Base-by-base conservation (phyloP, 225 moss, liverwort and hornwort genomes). In the Neckera pumila region DNA sequence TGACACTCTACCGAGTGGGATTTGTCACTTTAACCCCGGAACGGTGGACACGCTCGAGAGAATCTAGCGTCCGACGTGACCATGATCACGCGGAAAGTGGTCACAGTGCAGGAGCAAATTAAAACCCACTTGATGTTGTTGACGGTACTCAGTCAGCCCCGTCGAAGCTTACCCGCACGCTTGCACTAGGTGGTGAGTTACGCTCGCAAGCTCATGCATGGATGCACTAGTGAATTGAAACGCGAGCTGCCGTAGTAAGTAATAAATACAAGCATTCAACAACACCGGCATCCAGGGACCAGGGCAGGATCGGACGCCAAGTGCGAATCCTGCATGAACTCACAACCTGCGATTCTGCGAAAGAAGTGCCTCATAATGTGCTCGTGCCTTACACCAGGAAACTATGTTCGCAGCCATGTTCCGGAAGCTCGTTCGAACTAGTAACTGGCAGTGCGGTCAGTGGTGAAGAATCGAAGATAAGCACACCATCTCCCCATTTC, bases 11-110 rank as follows among this genome's bases (percentile, higher is more conserved):
- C 83, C 85, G 45, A n/a, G 63, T n/a, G 64, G 25, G 65, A 86
- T 36, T 85, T 17, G 87, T 40, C 36, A 28, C 81, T 81, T 90
- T 92, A 72, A n/a, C 60, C 82, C 78, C 36, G 66, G 59, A 60
- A 51, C 54, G 51, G 74, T 51, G 64, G 82, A 87, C 86, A 87
- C 88, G 85, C 65, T 11, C 15, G 67, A 54, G 74, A 84, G 92
- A 92, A 90, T 92, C 90, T 86, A 88, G 84, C 58, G 2, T 69
- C 63, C 90, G 84, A 92, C 92, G 92, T 92, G 92, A 90, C 88
- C 80, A 88, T 92, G 90, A 92, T 88, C 88, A 78, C 84, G 90
- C 84, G 74, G 47, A 42, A 82, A 85, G 65, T 88, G 86, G 79
- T 88, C 82, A 31, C 74, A 84, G 15, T 28, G 62, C n/a, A 20